phyloP scores from a whole-genome alignment of 192 early-diverging fungal species.

The Backusella psychrophila region DNA sequence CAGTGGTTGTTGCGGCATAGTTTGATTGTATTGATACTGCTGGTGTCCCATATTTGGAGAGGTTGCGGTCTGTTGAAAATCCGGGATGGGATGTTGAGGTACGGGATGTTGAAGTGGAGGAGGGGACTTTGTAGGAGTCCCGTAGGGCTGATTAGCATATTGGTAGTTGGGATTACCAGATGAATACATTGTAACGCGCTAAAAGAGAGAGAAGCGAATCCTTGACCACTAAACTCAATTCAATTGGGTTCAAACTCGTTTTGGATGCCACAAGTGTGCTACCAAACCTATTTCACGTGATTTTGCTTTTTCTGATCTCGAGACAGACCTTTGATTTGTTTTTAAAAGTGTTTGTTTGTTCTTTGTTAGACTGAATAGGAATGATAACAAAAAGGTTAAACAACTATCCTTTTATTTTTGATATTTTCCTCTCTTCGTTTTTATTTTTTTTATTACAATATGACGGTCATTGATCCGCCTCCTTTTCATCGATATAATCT shows the following conservation, averaged over 20 bases:
- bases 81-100: slow-evolving; percentile 55
- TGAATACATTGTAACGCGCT: slow-evolving; percentile 14
- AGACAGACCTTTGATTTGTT: background rate
- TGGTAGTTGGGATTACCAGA: slow-evolving; percentile 12
- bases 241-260: background rate
- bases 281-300: background rate
- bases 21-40: slow-evolving; percentile 6
- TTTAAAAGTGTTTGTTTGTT: background rate
- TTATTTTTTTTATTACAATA: background rate
- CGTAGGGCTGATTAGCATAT: slow-evolving; percentile 1
- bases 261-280: background rate
- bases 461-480: background rate
- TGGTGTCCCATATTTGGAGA: slow-evolving; percentile 48
- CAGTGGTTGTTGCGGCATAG: slow-evolving; percentile 13
- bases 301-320: background rate
- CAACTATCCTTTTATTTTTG: background rate
- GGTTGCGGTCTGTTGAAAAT: slow-evolving; percentile 39
- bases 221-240: background rate
- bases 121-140: slow-evolving; percentile 36
- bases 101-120: slow-evolving; percentile 60
- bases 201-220: background rate
- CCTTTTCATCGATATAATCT: background rate
- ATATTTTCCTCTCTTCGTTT: background rate
- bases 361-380: background rate
- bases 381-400: background rate